Percentiles rank a stretch among this genome's conserved stretches.
Conservation (phyloP, 2,329 filamentous ascomycete genomes). For the Drechslerella dactyloides region DNA sequence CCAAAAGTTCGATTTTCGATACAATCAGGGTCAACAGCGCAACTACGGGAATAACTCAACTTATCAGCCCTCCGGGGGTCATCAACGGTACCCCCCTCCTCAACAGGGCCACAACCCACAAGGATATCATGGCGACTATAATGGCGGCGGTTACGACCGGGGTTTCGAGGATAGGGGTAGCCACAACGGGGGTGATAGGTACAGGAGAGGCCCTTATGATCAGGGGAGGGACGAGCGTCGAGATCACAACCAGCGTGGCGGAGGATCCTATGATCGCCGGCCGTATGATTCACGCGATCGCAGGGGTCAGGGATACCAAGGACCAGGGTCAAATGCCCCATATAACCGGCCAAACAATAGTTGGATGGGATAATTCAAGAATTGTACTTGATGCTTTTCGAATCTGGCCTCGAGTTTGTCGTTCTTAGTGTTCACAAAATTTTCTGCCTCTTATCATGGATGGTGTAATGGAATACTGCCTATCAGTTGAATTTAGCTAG, state of each 20-base stretch:
- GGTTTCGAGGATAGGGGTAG: constrained; percentile 53
- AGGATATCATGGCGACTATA: constrained; percentile 36
- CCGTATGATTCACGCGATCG: constrained; percentile 33
- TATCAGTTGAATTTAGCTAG: no score
- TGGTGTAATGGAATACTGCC: no score
- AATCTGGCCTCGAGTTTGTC: not conserved
- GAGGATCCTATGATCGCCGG: constrained; percentile 17
- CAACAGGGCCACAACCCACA: constrained; percentile 16
- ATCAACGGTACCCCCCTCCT: constrained; percentile 25
- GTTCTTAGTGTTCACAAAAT: not conserved
- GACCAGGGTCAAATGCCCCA: constrained; percentile 19
- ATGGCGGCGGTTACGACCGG: constrained; percentile 51
- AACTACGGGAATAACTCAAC: constrained; percentile 24
- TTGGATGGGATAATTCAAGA: constrained; percentile 28
- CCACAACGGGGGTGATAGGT: constrained; percentile 53
- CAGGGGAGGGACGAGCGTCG: constrained; percentile 49
- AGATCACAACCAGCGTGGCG: constrained; percentile 32
- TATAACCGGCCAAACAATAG: constrained; percentile 31
- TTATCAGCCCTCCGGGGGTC: constrained; percentile 43
- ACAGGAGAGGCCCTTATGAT: constrained; percentile 53
- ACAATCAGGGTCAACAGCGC: constrained; percentile 34
- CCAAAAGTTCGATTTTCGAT: constrained; percentile 29
- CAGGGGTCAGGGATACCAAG: constrained; percentile 23
- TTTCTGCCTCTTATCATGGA: no score
- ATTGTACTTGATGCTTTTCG: not conserved